Evolutionary conservation across 2,329 filamentous ascomycete species (phyloP), one percentile per base, ranked within the genome.

Genomic region (Trichoderma sp.): DNA sequence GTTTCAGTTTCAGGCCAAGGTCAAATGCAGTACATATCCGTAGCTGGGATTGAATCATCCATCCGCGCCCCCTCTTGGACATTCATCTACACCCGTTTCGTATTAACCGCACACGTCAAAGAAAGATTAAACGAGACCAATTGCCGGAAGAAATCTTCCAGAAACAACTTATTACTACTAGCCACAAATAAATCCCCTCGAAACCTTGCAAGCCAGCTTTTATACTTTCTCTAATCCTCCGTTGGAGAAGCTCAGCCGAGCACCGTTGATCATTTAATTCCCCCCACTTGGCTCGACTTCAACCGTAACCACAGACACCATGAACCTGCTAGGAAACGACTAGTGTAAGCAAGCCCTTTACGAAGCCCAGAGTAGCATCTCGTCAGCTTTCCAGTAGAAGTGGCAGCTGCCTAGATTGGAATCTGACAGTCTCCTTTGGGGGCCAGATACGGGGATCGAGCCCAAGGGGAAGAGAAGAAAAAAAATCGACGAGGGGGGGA

Each of bases 211-310:
- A 8, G 47, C 47, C 11, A 49, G 47, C 47, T 13, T 49, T 49
- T 49, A 49, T 49, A 49, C n/a, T n/a, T 49, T 49, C 11, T 24
- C n/a, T 49, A 49, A 13, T 49, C 47, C 47, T 24, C 47, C 47
- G 47, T 24, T 2, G 13, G 13, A 24, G 21, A 37, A 64, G 61
- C 61, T 64, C 49, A 64, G 33, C 49, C 61, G 21, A 33, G n/a
- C 49, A 55, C 16, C n/a, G 49, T 49, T 64, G 61, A 56, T 40
- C 59, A 37, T 33, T 33, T 35, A 11, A 11, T 11, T 40, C 31
- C 49, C 61, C 61, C 61, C 55, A 52, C 40, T 64, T 29, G 61
- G 33, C 49, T 62, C 40, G 61, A 53, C 29, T 52, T 40, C 21
- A 27, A 64, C 61, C 7, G 35, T 10, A 64, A 49, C 43, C 21